phyloP scores from a whole-genome alignment of 768 basidiomycete genomes.

The Tricholoma bakamatsutake region DNA sequence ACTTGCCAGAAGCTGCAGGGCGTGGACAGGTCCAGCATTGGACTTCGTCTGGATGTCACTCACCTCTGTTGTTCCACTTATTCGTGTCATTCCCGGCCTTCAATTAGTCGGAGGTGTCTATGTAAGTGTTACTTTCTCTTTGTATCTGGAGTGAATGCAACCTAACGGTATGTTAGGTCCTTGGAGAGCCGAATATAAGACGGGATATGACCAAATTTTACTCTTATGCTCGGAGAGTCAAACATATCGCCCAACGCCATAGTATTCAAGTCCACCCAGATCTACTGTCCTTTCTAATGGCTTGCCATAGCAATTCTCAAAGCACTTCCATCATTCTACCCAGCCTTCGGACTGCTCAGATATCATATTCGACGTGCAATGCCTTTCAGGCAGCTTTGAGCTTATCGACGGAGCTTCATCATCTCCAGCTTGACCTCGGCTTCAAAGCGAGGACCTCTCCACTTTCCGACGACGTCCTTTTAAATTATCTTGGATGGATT shows the following conservation, averaged over 20 bases:
- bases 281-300: constrained; percentile 17
- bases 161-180: background rate
- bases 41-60: constrained; percentile 41
- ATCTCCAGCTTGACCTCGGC: constrained; percentile 35
- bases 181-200: background rate
- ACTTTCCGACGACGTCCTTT: constrained; percentile 13
- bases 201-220: constrained; percentile 23
- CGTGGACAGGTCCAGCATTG: constrained; percentile 45
- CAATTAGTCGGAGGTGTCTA: constrained; percentile 22
- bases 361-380: constrained; percentile 22
- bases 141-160: background rate
- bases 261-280: constrained; percentile 19
- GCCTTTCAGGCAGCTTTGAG: constrained; percentile 24
- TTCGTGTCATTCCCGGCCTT: constrained; percentile 32
- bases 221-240: constrained; percentile 31
- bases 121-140: constrained; percentile 20
- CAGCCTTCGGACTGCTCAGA: constrained; percentile 22
- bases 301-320: background rate
- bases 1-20: constrained; percentile 36
- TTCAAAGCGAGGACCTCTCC: constrained; percentile 22
- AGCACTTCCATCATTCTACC: constrained; percentile 18
- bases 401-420: constrained; percentile 27
- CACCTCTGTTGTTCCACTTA: constrained; percentile 33
- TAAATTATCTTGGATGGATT: constrained; percentile 23
- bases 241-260: constrained; percentile 28